Base-by-base conservation (phyloP, 176 grass and related monocot genomes). In the Calamus simplicifolius region DNA sequence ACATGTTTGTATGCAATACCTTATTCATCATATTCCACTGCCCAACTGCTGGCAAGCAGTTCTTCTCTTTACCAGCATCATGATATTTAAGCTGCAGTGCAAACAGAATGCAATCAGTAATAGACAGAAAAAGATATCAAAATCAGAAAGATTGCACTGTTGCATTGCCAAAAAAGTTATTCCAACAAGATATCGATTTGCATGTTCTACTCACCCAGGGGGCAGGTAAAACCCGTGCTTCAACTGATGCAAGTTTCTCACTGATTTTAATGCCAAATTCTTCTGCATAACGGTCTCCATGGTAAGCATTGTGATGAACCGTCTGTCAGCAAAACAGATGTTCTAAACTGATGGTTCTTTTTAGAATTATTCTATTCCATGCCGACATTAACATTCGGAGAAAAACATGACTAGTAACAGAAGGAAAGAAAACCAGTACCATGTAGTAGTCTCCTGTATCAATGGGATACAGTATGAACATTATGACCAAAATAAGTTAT, bases 1-100 rank as follows among this genome's bases (percentile, higher is more conserved):
- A 13, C 35, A 13, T 13, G 8, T 43, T 43, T 43, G 35, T 3
- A 43, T 13, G 35, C 35, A 43, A 43, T 84, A 98, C 93, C 79
- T 98, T 98, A 54, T 98, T 98, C 93, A 88, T 98, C 93, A 98
- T 98, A 67, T 98, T 98, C 93, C 93, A 98, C 75, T 98, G 93
- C 18, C 93, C 93, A 49, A 88, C 53, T 76, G 79, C 85, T 57
- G 93, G 93, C 54, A 85, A 74, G 78, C 93, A 98, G 54, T 92
- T 81, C 63, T 78, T 92, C 67, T 98, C 93, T 81, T 62, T 85
- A 12, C 93, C 93, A 57, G 87, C 83, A 58, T 97, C 93, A 16
- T 82, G 80, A 64, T 91, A 97, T 52, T 97, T 97, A 2, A 97
- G 93, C 81, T 96, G 77, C 56, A 66, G 50, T 27, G 35, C 35